Base-by-base conservation (phyloP, 257 asterid genomes). In the Asclepias syriaca region DNA sequence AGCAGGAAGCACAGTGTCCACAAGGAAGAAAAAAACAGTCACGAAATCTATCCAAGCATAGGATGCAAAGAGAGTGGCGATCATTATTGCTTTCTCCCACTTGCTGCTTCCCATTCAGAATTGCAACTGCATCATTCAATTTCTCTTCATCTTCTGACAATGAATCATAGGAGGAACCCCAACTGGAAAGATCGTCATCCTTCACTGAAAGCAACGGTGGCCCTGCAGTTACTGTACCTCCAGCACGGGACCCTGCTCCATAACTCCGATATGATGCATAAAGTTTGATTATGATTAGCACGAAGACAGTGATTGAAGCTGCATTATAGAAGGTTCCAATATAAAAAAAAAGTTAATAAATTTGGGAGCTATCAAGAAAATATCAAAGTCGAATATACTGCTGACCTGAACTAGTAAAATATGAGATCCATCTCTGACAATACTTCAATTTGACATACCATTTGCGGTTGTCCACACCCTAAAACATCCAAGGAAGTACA, bases 21-120 rank as follows among this genome's bases (percentile, higher is more conserved):
- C 80, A 76, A 43, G 80, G 80, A 65, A 76, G 80, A 21, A 76
- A 76, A 71, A 76, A 76, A 64, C 68, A 70, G 68, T 76, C 75
- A 5, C 80, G 80, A 40, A 64, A 34, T 61, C 45, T 72, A 70
- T 76, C 80, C 55, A 34, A 19, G 70, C 80, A 76, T 40, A 70
- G 65, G 45, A 70, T 19, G 56, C 80, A 76, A 70, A 45, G 24
- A 13, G 63, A 46, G 2, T 18, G 66, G 8, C 29, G 54, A 75
- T 75, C 79, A 37, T 75, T 57, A 40, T 18, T 49, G 64, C 22
- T 65, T 19, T 39, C 80, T 43, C 59, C 63, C 56, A 18, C 64
- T 55, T 1, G 18, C 63, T 70, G 72, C 68, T 76, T 63, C 56
- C 75, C 72, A 8, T 64, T 48, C 14, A 63, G 70, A 7, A 43